Percentiles rank a stretch among this genome's conserved stretches.
These are phyloP conservation scores for Colletotrichum orbiculare DNA, from an alignment of 2,329 filamentous ascomycete species.

Conservation along the genomic window DNA sequence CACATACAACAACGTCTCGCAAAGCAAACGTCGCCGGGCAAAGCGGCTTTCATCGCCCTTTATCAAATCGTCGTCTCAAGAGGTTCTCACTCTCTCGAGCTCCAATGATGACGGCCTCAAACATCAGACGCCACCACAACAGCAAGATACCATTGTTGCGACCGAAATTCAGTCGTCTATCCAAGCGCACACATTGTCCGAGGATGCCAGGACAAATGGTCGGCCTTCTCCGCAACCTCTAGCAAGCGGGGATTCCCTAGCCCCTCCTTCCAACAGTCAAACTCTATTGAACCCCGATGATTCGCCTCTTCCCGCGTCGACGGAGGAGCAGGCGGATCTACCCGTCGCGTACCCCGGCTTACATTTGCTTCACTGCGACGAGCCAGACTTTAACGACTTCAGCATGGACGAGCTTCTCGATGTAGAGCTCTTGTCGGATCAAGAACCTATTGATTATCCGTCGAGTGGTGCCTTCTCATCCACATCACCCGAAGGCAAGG, in stretches of 20 bases:
- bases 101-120: background rate
- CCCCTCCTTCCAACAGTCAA: too few species aligned
- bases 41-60: background rate
- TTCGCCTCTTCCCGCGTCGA: background rate
- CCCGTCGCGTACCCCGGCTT: slow-evolving; percentile 5
- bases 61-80: background rate
- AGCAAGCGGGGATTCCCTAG: too few species aligned
- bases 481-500: background rate
- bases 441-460: background rate
- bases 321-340: background rate
- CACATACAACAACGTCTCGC: slow-evolving; percentile 7
- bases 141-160: background rate
- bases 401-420: slow-evolving; percentile 14
- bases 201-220: too few species aligned
- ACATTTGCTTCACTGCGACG: background rate
- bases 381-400: slow-evolving; percentile 5
- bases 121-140: background rate
- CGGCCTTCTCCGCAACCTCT: too few species aligned
- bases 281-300: background rate
- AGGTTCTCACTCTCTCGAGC: background rate
- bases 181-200: too few species aligned
- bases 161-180: background rate
- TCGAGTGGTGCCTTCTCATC: background rate
- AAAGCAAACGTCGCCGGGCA: slow-evolving; percentile 3
- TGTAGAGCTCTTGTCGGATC: slow-evolving; percentile 8